Base-by-base conservation (phyloP, 176 grass and related monocot genomes). In the Oryza coarctata region DNA sequence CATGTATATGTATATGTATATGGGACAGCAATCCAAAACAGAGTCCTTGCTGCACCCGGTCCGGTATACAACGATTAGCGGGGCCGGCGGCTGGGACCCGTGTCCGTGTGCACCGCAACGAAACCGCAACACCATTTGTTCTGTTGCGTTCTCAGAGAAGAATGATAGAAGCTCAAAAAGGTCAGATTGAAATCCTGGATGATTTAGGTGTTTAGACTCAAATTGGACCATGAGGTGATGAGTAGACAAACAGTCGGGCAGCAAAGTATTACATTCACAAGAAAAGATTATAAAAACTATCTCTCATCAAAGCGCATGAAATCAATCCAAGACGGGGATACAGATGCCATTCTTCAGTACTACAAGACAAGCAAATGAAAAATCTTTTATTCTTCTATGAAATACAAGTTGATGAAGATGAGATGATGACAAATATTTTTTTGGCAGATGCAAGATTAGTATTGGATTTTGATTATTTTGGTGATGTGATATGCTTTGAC, bases 341-440 rank as follows among this genome's bases (percentile, higher is more conserved):
- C 41, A 14, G 3, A 12, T 14, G 41, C 28, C 13, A 31, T 65
- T 65, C 13, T 31, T 65, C 5, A 31, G 2, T 9, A 18, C 63
- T 65, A 31, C 0, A 65, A 1, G 13, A 65, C 27, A 65, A 44
- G 3, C 41, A 44, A 44, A 44, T 44, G 41, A 12, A 44, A 44
- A 44, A 13, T 44, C 41, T 12, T 55, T 55, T 18, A 22, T 55
- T 55, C 49, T 55, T 55, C 6, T 55, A 55, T 22, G 49, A 85
- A 31, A 70, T 91, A 27, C 81, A 91, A 73, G 75, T 91, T 23
- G 85, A 88, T 35, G 89, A 88, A 60, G 57, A 85, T 34, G 85
- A 91, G 34, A 63, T 61, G 57, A 32, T 91, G 76, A 85, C 82
- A 4, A 91, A 91, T 61, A 82, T 77, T 49, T n/a, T n/a, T n/a